phyloP scores from a whole-genome alignment of 495 filamentous ascomycete genomes.

The Penicillium paradoxum region DNA sequence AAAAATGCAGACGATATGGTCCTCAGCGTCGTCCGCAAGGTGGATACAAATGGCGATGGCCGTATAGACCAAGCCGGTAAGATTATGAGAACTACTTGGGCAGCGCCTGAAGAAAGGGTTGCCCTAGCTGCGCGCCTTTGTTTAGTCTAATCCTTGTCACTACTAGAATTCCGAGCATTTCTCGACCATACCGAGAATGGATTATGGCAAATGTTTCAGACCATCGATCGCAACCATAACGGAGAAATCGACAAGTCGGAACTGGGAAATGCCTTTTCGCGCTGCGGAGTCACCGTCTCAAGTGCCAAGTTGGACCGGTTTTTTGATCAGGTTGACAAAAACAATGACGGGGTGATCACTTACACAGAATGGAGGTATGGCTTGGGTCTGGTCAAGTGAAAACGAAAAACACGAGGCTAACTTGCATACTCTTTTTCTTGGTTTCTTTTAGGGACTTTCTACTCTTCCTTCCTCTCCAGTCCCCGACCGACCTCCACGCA shows the following conservation, averaged over 20 bases:
- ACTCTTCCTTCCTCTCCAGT: conserved; percentile 79
- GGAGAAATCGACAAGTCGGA: conserved; percentile 86
- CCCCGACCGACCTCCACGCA: conserved; percentile 64
- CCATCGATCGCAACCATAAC: conserved; percentile 80
- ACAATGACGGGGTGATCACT: conserved; percentile 81
- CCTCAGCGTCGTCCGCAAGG: conserved; percentile 65
- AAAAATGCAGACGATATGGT: conserved; percentile 92
- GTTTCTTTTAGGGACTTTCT: conserved; percentile 73
- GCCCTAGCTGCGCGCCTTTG: conserved; percentile 5
- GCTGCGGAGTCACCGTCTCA: conserved; percentile 74
- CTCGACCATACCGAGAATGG: conserved; percentile 81
- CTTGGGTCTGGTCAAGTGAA: background rate
- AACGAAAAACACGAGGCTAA: background rate
- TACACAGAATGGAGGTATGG: conserved; percentile 96
- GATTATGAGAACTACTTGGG: conserved; percentile 19
- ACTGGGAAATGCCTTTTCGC: conserved; percentile 69
- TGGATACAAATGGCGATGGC: conserved; percentile 84
- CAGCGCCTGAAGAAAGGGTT: conserved; percentile 5
- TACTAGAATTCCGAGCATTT: conserved; percentile 79
- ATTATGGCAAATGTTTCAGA: conserved; percentile 73
- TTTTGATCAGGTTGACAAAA: conserved; percentile 83
- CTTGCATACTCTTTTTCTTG: conserved; percentile 4
- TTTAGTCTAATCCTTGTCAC: conserved; percentile 21
- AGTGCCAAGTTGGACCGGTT: conserved; percentile 74
- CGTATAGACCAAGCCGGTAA: conserved; percentile 85